Evolutionary conservation across 2,329 filamentous ascomycete species (phyloP), one percentile per base, ranked within the genome.

Genomic region (Byssothecium circinans): DNA sequence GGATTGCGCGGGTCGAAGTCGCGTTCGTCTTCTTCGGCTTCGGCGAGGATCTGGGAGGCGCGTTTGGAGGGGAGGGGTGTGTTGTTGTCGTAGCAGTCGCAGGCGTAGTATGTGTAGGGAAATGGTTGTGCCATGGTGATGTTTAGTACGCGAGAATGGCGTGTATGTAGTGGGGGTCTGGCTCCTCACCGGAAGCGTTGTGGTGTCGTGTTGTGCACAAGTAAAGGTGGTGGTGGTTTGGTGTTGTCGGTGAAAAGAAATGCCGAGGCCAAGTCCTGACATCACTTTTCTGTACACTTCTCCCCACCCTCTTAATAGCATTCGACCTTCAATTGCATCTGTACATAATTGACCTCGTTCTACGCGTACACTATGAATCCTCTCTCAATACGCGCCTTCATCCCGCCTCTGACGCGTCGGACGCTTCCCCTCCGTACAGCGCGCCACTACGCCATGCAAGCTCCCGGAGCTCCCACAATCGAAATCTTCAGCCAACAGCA

Each of bases 401-500:
- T 71, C 23, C 65, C 68, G 29, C 67, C 66, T 14, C 49, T 66
- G 22, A 57, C 56, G 37, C 62, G 60, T 15, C 61, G 60, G 43
- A 59, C 56, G 29, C 17, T 60, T 15, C 56, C 58, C 19, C 60
- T 62, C 39, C 60, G 56, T 30, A 45, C 58, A 33, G 41, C 55
- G 19, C 67, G 87, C 49, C 75, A 73, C 47, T 96, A 94, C 73
- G 91, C 92, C 42, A 82, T 89, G 49, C 87, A 91, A 72, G 81
- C 88, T 17, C 79, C 89, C 2, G 88, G 89, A 50, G 83, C 84
- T 33, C 88, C 91, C 20, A 83, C 85, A 30, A 84, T 95, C 59
- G 87, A 96, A 59, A 88, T 99, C 70, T 99, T 99, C 82, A 95
- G 95, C 73, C 83, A 85, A 52, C 82, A 82, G 58, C 83, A 86